A percentile compares a stretch with the other conserved stretches of the same genome.
Evolutionary conservation across 345 rosid species (phyloP).

Genomic region (Pugionium cornutum): DNA sequence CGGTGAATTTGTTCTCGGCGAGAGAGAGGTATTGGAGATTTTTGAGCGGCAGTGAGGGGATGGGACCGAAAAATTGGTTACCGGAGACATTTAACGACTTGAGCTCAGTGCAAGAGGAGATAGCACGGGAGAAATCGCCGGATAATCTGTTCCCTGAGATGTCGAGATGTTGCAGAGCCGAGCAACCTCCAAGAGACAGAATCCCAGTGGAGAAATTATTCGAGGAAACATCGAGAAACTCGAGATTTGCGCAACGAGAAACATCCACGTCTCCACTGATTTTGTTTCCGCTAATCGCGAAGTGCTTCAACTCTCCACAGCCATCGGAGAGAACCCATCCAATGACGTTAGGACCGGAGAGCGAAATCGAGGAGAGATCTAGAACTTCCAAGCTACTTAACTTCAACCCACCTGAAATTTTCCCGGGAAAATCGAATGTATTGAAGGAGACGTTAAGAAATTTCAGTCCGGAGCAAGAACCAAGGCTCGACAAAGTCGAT

Average conservation of each 20-base stretch:
- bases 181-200: conserved; percentile 69
- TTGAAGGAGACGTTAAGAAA: conserved; percentile 64
- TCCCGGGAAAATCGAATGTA: conserved; percentile 46
- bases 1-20: conserved; percentile 54
- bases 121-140: conserved; percentile 60
- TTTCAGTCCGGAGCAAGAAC: conserved; percentile 59
- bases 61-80: conserved; percentile 62
- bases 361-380: conserved; percentile 71
- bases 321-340: conserved; percentile 59
- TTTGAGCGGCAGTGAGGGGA: conserved; percentile 60
- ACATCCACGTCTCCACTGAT: conserved; percentile 65
- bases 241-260: conserved; percentile 57
- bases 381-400: conserved; percentile 55
- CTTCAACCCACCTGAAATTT: conserved; percentile 50
- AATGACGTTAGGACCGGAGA: conserved; percentile 55
- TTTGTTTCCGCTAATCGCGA: conserved; percentile 67
- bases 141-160: conserved; percentile 65
- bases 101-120: conserved; percentile 59
- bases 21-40: conserved; percentile 58
- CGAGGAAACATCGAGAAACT: conserved; percentile 65
- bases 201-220: conserved; percentile 64
- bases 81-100: conserved; percentile 61
- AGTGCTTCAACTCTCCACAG: conserved; percentile 52
- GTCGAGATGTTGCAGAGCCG: conserved; percentile 63
- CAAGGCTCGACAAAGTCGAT: conserved; percentile 49